Conservation (phyloP, 2,329 filamentous ascomycete genomes). For the Penicillium fuscoglaucum region DNA sequence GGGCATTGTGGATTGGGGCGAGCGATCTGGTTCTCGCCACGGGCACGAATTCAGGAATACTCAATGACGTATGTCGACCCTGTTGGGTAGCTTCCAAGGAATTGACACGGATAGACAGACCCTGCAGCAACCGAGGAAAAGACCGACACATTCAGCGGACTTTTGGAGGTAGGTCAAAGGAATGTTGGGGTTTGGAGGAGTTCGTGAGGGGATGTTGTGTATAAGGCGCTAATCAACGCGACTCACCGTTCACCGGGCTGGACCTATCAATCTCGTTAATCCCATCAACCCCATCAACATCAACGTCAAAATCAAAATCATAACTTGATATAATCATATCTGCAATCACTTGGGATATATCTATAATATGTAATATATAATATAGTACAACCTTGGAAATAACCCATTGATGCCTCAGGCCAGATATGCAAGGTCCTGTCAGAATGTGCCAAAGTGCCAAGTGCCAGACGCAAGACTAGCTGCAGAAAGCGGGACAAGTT, state of each 20-base stretch:
- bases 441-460: no score
- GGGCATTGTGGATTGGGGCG: slow-evolving; percentile 17
- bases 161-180: slow-evolving; percentile 3
- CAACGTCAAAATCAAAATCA: no score
- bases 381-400: neutral
- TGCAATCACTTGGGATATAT: no score
- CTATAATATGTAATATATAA: no score
- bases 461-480: neutral
- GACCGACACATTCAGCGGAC: slow-evolving; percentile 36
- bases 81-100: slow-evolving; percentile 25
- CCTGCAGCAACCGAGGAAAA: slow-evolving; percentile 26
- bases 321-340: neutral
- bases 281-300: neutral
- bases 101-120: slow-evolving; percentile 33
- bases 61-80: slow-evolving; percentile 33
- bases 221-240: slow-evolving; percentile 17
- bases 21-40: slow-evolving; percentile 31
- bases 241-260: neutral
- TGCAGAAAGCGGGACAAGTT: neutral
- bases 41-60: slow-evolving; percentile 28
- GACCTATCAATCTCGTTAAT: neutral
- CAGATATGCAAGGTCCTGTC: neutral
- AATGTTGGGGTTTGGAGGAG: slow-evolving; percentile 2
- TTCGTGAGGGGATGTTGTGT: slow-evolving; percentile 1
- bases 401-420: neutral